Conservation (phyloP, 2,329 filamentous ascomycete species). For the Penicillium oxalicum region DNA sequence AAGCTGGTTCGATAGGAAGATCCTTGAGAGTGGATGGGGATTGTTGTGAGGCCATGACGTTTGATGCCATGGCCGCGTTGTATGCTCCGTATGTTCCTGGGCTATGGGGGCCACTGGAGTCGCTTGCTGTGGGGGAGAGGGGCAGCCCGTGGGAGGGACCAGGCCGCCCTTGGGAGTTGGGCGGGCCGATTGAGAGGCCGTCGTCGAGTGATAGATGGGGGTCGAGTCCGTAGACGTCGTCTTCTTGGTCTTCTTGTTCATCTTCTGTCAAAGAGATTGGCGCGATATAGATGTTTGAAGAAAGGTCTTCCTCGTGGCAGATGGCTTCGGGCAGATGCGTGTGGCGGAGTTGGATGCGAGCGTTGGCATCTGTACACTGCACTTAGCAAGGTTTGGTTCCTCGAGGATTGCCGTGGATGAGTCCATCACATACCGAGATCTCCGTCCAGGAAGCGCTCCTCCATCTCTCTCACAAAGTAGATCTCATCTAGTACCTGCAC, state of each 20-base stretch:
- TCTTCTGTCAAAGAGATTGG: conserved; percentile 2
- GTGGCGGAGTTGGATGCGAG: conserved; percentile 16
- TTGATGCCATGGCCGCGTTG: conserved; percentile 4
- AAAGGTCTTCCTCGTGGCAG: conserved; percentile 9
- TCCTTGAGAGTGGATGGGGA: conserved; percentile 6
- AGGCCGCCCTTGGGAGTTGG: neutral
- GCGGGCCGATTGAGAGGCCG: neutral
- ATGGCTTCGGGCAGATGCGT: conserved; percentile 16
- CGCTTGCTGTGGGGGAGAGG: conserved; percentile 17
- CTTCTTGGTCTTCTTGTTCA: conserved; percentile 2
- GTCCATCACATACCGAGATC: conserved; percentile 22
- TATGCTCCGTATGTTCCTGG: conserved; percentile 13
- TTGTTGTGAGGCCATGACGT: conserved; percentile 9
- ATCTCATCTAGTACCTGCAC: conserved; percentile 31
- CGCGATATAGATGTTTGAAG: conserved; percentile 6
- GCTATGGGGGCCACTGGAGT: conserved; percentile 18
- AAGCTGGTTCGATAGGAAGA: conserved; percentile 8
- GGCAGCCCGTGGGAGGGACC: conserved; percentile 7
- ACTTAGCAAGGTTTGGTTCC: neutral
- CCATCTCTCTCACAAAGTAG: conserved; percentile 30
- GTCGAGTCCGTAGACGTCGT: neutral
- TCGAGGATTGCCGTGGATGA: neutral
- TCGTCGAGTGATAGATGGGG: conserved; percentile 3
- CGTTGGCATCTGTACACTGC: conserved; percentile 14
- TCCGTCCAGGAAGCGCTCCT: conserved; percentile 27